Evolutionary conservation across 1,284 basidiomycete species (phyloP).

Genomic region (Hortiboletus rubellus): DNA sequence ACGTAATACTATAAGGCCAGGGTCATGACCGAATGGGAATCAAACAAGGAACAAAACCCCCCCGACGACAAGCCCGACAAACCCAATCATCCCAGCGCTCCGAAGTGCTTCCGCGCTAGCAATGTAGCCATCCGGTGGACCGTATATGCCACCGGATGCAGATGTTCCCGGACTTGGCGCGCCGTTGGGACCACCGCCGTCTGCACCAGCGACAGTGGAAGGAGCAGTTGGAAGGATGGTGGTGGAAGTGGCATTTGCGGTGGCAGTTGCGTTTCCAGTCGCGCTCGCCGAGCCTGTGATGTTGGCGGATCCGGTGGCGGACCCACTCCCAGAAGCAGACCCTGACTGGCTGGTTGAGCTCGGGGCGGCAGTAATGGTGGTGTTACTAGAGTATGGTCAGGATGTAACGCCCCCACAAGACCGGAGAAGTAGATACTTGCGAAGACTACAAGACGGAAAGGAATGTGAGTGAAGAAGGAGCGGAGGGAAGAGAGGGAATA

Average conservation of each 20-base stretch:
- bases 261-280: conserved; percentile 32
- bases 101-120: conserved; percentile 52
- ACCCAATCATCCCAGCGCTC: conserved; percentile 28
- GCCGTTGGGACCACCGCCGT: conserved; percentile 42
- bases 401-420: conserved; percentile 33
- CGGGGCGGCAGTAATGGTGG: conserved; percentile 47
- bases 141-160: conserved; percentile 44
- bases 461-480: not conserved
- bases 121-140: conserved; percentile 64
- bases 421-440: conserved; percentile 24
- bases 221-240: conserved; percentile 56
- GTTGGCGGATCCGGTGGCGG: conserved; percentile 24
- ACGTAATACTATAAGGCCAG: conserved; percentile 9
- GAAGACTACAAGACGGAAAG: conserved; percentile 19
- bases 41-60: conserved; percentile 50
- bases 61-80: conserved; percentile 47
- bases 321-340: conserved; percentile 26
- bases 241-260: conserved; percentile 39
- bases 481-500: conserved; percentile 5
- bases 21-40: conserved; percentile 9
- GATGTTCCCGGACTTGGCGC: conserved; percentile 49
- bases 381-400: conserved; percentile 42
- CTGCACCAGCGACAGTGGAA: conserved; percentile 51
- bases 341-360: conserved; percentile 29
- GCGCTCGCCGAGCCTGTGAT: conserved; percentile 21